Evolutionary conservation across 2,329 filamentous ascomycete genomes (phyloP), one percentile per base, ranked within the genome.

Genomic region (Scytalidium lignicola): DNA sequence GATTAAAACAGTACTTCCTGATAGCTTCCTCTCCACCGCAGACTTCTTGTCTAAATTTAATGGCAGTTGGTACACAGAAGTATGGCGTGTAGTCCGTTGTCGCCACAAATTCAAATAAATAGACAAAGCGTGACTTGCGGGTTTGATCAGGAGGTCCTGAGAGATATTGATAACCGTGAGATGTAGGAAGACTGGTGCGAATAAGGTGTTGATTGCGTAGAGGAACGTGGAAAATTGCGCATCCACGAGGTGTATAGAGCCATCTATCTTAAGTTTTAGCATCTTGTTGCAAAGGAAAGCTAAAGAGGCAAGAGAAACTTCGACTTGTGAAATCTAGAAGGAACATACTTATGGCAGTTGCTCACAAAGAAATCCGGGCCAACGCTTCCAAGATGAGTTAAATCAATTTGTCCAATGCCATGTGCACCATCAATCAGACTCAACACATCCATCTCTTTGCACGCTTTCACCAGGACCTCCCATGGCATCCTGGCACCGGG

Each of bases 321-420:
- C 10, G 10, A 26, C 23, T 6, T 10, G 10, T n/a, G 23, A 19
- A 44, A n/a, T 9, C 4, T 37, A 37, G 6, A 7, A 37, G 7
- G 17, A 17, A 47, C 80, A 89, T 90, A 96, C 74, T 95, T 95
- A 70, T 95, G 88, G 60, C 85, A 90, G 65, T 96, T 96, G 51
- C 78, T 86, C 9, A 92, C 79, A 62, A 95, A 89, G 69, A 95
- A 96, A 67, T 96, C 91, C 0, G 90, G 84, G 51, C 89, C 80
- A 2, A 90, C 70, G 5, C 68, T 65, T 0, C 64, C 57, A 8
- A 96, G 67, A 65, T 95, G 79, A 12, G 95, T 68, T 17, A 63
- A 52, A 66, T 95, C 80, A n/a, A 96, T 68, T 2, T 78, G 74
- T 2, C 91, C 91, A 26, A 95, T 70, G 1, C 85, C 86, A 68